Conservation (phyloP, 2,329 filamentous ascomycete species). For the Aspergillus fructus region DNA sequence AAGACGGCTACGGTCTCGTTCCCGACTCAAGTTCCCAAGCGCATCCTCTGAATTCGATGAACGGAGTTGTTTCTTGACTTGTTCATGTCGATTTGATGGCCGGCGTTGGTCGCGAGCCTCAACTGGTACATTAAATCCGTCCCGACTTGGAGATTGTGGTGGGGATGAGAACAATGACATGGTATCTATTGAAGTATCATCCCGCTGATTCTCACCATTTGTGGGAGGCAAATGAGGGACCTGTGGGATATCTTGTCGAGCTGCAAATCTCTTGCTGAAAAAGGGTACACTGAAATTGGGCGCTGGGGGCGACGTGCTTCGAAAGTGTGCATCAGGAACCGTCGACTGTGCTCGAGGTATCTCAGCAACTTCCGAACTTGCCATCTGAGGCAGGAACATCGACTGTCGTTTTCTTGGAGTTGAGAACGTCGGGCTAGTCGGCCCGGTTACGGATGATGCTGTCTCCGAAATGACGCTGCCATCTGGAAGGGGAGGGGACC, state of each 20-base stretch:
- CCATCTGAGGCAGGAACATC: slow-evolving; percentile 16
- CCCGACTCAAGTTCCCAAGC: slow-evolving; percentile 18
- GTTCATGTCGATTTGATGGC: slow-evolving; percentile 14
- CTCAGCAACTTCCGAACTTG: slow-evolving; percentile 20
- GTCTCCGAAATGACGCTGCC: slow-evolving; percentile 15
- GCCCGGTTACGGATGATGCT: slow-evolving; percentile 12
- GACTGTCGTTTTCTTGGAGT: slow-evolving; percentile 29
- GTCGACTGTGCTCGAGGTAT: slow-evolving; percentile 22
- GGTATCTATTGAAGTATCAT: slow-evolving; percentile 15
- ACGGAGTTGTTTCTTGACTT: slow-evolving; percentile 22
- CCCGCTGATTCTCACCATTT: slow-evolving; percentile 13
- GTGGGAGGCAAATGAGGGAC: slow-evolving; percentile 18
- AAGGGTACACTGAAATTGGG: slow-evolving; percentile 45
- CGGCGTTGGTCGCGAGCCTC: slow-evolving; percentile 22
- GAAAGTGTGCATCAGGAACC: slow-evolving; percentile 25
- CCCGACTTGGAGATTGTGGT: slow-evolving; percentile 31
- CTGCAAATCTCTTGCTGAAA: slow-evolving; percentile 39
- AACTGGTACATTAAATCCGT: slow-evolving; percentile 23
- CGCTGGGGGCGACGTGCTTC: slow-evolving; percentile 35
- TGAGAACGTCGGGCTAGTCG: slow-evolving; percentile 23
- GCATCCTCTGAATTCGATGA: slow-evolving; percentile 32
- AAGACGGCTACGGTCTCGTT: slow-evolving; percentile 7
- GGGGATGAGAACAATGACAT: slow-evolving; percentile 29
- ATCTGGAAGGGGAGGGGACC: slow-evolving; percentile 6
- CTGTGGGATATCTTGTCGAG: slow-evolving; percentile 16